Conservation (phyloP, 805 yeast species). For the Saturnispora kantuleensis region DNA sequence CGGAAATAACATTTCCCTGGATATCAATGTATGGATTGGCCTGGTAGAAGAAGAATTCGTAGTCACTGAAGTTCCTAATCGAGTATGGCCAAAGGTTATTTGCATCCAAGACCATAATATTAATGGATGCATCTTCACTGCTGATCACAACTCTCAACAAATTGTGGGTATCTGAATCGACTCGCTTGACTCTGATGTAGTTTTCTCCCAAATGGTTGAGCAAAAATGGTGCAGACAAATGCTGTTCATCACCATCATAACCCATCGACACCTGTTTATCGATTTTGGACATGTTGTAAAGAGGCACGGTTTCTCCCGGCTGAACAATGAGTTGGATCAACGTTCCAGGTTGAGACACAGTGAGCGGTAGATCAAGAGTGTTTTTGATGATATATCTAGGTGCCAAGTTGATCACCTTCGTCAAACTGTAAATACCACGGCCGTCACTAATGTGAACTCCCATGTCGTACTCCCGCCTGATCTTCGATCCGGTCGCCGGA, state of each 20-base stretch:
- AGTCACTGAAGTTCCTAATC: slow-evolving; percentile 77
- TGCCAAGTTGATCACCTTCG: slow-evolving; percentile 68
- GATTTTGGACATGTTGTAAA: slow-evolving; percentile 52
- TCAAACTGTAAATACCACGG: slow-evolving; percentile 65
- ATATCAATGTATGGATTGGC: slow-evolving; percentile 63
- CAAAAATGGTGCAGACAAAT: slow-evolving; percentile 84
- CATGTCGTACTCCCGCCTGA: slow-evolving; percentile 46
- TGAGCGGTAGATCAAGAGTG: slow-evolving; percentile 43
- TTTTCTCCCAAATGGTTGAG: slow-evolving; percentile 79
- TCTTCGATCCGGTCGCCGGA: background rate
- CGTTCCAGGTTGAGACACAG: slow-evolving; percentile 60
- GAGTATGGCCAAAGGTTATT: slow-evolving; percentile 86
- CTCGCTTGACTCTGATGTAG: slow-evolving; percentile 58
- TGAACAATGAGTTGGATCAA: slow-evolving; percentile 35
- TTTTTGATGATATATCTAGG: slow-evolving; percentile 79
- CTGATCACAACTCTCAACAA: slow-evolving; percentile 63
- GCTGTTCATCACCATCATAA: slow-evolving; percentile 43
- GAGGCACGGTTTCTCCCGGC: slow-evolving; percentile 41
- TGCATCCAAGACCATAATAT: slow-evolving; percentile 65
- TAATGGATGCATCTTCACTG: slow-evolving; percentile 75
- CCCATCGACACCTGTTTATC: slow-evolving; percentile 54
- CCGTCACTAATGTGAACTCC: slow-evolving; percentile 78
- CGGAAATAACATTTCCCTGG: slow-evolving; percentile 49
- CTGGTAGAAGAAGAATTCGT: slow-evolving; percentile 82
- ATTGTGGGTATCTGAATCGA: slow-evolving; percentile 50